Evolutionary conservation across 2,329 filamentous ascomycete genomes (phyloP), one percentile per base, ranked within the genome.

Genomic region (Sporothrix globosa): DNA sequence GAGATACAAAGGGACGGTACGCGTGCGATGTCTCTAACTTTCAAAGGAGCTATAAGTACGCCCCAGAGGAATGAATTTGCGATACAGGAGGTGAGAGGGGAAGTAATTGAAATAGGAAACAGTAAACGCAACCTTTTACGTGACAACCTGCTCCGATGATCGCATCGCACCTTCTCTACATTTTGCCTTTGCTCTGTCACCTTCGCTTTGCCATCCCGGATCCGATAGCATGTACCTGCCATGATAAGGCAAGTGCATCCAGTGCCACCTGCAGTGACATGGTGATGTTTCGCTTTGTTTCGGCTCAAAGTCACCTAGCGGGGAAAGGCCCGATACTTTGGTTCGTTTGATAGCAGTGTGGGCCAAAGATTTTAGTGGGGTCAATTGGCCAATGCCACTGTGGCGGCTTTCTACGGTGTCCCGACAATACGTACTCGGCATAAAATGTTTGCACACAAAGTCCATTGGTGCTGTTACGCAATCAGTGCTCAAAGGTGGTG

Each of bases 241-340:
- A 30, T 27, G 68, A 72, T 66, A 68, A 60, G 65, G 52, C 6
- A 41, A 52, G 44, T 56, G 66, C 44, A 30, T 34, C 17, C 19
- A n/a, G 27, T 21, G 46, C 13, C 30, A 24, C 17, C 21, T 56
- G 53, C 53, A 21, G 30, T 52, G 7, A 6, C 17, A 21, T 67
- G 67, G 44, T 34, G 70, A 68, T 65, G 63, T 44, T 61, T 71
- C 77, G 77, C 74, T 77, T 78, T 78, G 69, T 74, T 69, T 71
- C 77, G 77, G 77, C 77, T 77, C 69, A 67, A 61, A 6, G 21
- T 21, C 24, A 53, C 27, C 21, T 21, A 17, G 58, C 44, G 39
- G 39, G 58, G 56, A 13, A 13, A 24, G 56, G 34, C 34, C 56
- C 34, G 41, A 60, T 30, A 39, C 54, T 41, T 39, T 30, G 19